A percentile compares a stretch with the other conserved stretches of the same genome.
phyloP scores from a whole-genome alignment of 2,329 filamentous ascomycete genomes.

The Corinectria fuckeliana region DNA sequence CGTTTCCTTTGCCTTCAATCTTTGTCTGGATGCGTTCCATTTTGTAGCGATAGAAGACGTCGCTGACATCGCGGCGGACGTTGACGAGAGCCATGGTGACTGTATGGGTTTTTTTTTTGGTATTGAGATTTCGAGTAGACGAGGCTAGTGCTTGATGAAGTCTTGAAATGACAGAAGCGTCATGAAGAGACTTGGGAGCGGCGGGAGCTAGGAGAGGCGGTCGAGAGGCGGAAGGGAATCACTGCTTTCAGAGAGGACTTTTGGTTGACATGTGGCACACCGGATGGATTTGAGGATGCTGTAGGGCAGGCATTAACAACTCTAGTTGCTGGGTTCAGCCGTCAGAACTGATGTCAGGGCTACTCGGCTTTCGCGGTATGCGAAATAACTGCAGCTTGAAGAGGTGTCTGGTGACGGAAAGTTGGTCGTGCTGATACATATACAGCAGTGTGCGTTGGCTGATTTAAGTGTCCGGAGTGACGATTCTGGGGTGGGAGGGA shows the following conservation, averaged over 20 bases:
- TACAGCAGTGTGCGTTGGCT: constrained; percentile 63
- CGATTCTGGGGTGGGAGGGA: constrained; percentile 28
- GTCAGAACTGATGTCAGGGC: constrained; percentile 87
- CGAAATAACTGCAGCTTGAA: constrained; percentile 97
- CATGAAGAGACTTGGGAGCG: constrained; percentile 48
- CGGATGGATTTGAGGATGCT: constrained; percentile 54
- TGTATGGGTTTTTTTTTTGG: constrained; percentile 43
- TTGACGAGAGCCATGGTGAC: constrained; percentile 96
- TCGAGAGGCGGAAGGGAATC: constrained; percentile 54
- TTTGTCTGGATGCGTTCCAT: constrained; percentile 99
- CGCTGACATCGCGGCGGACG: constrained; percentile 96
- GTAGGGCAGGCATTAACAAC: constrained; percentile 63
- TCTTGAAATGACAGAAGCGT: constrained; percentile 42
- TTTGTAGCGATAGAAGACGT: constrained; percentile 99
- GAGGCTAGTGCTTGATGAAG: constrained; percentile 24
- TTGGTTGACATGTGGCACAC: constrained; percentile 63
- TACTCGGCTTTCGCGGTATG: constrained; percentile 93
- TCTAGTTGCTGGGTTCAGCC: constrained; percentile 71
- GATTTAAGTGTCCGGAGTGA: constrained; percentile 41
- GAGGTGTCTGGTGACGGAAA: constrained; percentile 93
- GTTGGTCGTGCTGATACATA: constrained; percentile 98
- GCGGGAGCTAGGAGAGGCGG: constrained; percentile 45
- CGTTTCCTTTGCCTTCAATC: constrained; percentile 99
- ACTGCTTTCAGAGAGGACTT: constrained; percentile 61
- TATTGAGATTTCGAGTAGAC: constrained; percentile 25